These are phyloP conservation scores for Mycena venus DNA, from an alignment of 768 basidiomycete genomes.

Conservation along the genomic window DNA sequence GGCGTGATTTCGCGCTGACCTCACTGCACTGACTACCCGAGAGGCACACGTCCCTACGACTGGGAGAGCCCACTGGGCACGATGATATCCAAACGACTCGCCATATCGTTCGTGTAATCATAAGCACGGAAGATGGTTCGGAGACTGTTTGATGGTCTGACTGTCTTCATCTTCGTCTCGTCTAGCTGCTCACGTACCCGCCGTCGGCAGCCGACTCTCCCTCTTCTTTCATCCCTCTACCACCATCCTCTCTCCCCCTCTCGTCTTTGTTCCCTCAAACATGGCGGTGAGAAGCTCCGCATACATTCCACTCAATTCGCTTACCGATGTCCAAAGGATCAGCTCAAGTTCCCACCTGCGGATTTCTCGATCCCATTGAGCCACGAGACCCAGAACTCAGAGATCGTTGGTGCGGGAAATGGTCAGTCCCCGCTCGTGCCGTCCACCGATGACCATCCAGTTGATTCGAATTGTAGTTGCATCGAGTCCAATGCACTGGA, in stretches of 20 bases:
- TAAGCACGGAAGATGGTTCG: too few relatives aligned
- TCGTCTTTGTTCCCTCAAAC: background rate
- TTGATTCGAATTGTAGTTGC: background rate
- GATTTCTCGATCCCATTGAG: background rate
- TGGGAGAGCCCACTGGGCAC: too few relatives aligned
- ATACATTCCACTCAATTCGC: background rate
- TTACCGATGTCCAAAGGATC: background rate
- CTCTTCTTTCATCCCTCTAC: too few relatives aligned
- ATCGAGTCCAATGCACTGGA: background rate
- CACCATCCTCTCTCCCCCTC: background rate
- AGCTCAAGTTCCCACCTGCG: background rate
- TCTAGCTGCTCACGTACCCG: too few relatives aligned
- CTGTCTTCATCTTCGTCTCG: too few relatives aligned
- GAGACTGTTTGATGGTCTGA: too few relatives aligned
- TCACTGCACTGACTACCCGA: background rate
- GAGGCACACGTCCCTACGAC: background rate
- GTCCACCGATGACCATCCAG: background rate
- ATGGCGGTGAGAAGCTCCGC: background rate
- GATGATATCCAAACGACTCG: too few relatives aligned
- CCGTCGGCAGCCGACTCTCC: too few relatives aligned
- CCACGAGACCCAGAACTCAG: background rate
- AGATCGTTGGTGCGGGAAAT: background rate
- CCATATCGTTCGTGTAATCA: too few relatives aligned
- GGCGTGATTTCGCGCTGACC: too few relatives aligned
- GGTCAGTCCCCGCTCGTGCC: background rate